Percentiles rank a stretch among this genome's conserved stretches.
These are phyloP conservation scores for Blastobotrys indianensis DNA, from an alignment of 1,139 yeast species.

Conservation along the genomic window DNA sequence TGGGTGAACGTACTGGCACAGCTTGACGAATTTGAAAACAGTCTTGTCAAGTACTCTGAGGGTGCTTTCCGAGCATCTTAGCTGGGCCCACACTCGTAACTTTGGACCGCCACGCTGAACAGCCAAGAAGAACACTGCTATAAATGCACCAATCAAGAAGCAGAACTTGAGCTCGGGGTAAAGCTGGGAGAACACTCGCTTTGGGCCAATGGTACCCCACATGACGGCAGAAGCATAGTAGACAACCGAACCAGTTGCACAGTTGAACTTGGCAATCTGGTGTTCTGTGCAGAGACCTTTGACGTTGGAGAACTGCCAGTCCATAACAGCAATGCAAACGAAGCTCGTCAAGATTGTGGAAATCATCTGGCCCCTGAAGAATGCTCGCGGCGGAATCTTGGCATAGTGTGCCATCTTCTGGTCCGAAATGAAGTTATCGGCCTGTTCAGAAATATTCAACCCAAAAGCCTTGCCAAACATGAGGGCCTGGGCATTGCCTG, in stretches of 20 bases:
- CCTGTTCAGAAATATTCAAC: constrained; percentile 53
- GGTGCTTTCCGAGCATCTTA: no score
- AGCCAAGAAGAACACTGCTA: constrained; percentile 34
- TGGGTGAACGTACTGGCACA: constrained; percentile 10
- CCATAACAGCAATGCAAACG: constrained; percentile 44
- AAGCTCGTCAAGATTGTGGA: constrained; percentile 37
- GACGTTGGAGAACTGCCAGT: constrained; percentile 43
- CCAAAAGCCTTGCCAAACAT: constrained; percentile 57
- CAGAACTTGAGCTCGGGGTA: constrained; percentile 46
- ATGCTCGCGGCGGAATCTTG: constrained; percentile 53
- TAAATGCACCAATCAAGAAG: constrained; percentile 36
- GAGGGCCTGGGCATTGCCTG: constrained; percentile 58
- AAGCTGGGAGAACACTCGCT: constrained; percentile 43
- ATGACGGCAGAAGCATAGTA: constrained; percentile 52
- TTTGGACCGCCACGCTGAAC: not conserved
- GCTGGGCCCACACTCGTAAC: no score
- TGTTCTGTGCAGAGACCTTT: constrained; percentile 25
- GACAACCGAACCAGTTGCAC: constrained; percentile 40
- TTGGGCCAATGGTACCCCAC: constrained; percentile 67
- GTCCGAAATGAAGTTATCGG: constrained; percentile 49
- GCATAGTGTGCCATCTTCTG: constrained; percentile 56
- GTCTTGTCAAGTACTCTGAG: constrained; percentile 13
- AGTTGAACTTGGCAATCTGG: constrained; percentile 29
- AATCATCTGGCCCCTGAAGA: constrained; percentile 51
- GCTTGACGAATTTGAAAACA: constrained; percentile 27